phyloP scores from a whole-genome alignment of 495 filamentous ascomycete genomes.

The Penicillium diatomitis region DNA sequence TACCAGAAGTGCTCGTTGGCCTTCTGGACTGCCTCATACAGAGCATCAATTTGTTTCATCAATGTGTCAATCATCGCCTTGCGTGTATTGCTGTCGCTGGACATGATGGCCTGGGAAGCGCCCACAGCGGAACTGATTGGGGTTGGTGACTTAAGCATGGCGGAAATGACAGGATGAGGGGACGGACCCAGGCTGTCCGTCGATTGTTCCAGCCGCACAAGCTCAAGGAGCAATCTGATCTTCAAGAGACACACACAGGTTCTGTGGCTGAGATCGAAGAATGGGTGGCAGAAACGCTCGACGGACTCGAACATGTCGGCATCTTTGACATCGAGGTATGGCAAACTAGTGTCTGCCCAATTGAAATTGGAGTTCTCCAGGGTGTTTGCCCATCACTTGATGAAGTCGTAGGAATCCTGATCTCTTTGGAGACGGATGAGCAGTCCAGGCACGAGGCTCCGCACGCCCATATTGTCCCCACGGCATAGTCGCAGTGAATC shows the following conservation, averaged over 20 bases:
- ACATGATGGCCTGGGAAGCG: too few species aligned
- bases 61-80: too few species aligned
- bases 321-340: constrained; percentile 20
- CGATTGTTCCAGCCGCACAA: neutral
- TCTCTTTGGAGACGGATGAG: constrained; percentile 40
- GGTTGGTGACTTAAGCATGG: too few species aligned
- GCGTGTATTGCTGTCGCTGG: too few species aligned
- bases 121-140: too few species aligned
- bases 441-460: constrained; percentile 29
- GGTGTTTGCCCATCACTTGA: constrained; percentile 37
- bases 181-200: neutral
- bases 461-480: constrained; percentile 37
- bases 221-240: constrained; percentile 1
- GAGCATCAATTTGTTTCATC: too few species aligned
- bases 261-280: neutral
- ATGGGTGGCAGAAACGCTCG: neutral
- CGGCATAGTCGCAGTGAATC: constrained; percentile 33
- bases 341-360: constrained; percentile 22
- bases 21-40: too few species aligned
- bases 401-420: constrained; percentile 48
- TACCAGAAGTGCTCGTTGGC: too few species aligned
- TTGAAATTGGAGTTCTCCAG: constrained; percentile 20
- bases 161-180: neutral
- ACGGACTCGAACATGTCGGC: constrained; percentile 18
- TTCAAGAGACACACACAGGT: constrained; percentile 5